Conservation (phyloP, 2,329 filamentous ascomycete genomes). For the Ceratocystis destructans region DNA sequence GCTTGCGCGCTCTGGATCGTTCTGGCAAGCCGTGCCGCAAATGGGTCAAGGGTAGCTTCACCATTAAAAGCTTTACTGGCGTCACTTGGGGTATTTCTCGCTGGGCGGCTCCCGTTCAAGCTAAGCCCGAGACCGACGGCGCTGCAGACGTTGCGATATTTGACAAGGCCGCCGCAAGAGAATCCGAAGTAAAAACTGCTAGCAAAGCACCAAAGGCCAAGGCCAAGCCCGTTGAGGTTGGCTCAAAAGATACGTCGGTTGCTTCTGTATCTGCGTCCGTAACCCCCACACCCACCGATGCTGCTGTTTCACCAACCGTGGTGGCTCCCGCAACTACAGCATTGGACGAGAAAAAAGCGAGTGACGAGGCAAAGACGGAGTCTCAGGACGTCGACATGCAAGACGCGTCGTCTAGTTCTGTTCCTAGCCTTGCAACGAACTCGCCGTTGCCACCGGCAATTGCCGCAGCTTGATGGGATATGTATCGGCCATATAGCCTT, state of each 20-base stretch:
- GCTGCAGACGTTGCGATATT: conserved; percentile 24
- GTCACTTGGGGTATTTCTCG: conserved; percentile 66
- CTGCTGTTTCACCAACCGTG: neutral
- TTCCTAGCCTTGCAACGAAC: conserved; percentile 37
- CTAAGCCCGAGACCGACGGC: conserved; percentile 36
- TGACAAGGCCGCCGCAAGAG: conserved; percentile 28
- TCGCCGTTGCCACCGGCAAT: conserved; percentile 40
- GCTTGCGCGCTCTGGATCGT: conserved; percentile 83
- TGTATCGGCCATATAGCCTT: neutral
- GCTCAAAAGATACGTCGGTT: conserved; percentile 29
- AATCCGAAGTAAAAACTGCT: neutral
- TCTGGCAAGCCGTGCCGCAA: conserved; percentile 83
- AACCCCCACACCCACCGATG: neutral
- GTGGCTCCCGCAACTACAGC: neutral
- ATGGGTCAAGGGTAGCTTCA: conserved; percentile 74
- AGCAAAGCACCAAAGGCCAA: neutral
- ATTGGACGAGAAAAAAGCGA: conserved; percentile 43
- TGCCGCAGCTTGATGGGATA: conserved; percentile 27
- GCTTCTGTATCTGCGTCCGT: neutral
- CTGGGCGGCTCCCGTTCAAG: conserved; percentile 63
- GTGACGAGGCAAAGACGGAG: conserved; percentile 36
- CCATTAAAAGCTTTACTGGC: conserved; percentile 85
- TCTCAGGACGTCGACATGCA: conserved; percentile 41
- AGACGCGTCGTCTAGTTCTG: conserved; percentile 37
- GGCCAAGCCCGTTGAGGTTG: conserved; percentile 22